These are phyloP conservation scores for Fusarium brachygibbosum DNA, from an alignment of 2,329 filamentous ascomycete species.

Conservation along the genomic window DNA sequence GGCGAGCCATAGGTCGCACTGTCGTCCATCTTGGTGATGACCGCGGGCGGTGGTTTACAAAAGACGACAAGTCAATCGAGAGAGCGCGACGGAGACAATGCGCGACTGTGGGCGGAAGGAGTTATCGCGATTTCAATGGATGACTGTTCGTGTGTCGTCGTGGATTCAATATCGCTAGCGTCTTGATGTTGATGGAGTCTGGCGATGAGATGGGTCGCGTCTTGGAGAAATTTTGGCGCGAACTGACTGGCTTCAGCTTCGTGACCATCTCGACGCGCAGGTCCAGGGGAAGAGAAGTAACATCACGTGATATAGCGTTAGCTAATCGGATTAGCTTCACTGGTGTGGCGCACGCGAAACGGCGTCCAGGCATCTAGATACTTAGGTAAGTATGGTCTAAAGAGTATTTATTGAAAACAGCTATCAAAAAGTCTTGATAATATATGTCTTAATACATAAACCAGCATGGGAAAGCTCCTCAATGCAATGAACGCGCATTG, in stretches of 20 bases:
- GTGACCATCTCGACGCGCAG: slow-evolving; percentile 36
- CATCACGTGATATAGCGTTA: slow-evolving; percentile 2
- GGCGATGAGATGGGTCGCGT: slow-evolving; percentile 50
- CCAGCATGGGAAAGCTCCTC: too few relatives aligned
- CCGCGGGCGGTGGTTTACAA: slow-evolving; percentile 28
- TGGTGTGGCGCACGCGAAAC: neutral
- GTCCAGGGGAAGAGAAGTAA: slow-evolving; percentile 1
- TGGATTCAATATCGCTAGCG: slow-evolving; percentile 40
- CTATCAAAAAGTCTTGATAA: neutral
- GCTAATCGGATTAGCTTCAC: slow-evolving; percentile 16
- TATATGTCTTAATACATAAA: neutral
- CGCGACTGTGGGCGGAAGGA: slow-evolving; percentile 15
- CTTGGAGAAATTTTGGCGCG: slow-evolving; percentile 58
- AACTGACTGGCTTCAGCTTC: slow-evolving; percentile 44
- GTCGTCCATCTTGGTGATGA: slow-evolving; percentile 67
- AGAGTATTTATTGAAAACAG: neutral
- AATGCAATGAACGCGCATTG: too few relatives aligned
- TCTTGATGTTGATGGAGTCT: slow-evolving; percentile 49
- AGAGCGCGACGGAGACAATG: slow-evolving; percentile 27
- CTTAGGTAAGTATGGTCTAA: too few relatives aligned
- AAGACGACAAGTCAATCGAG: slow-evolving; percentile 36
- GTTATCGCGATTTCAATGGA: slow-evolving; percentile 19
- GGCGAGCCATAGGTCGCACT: slow-evolving; percentile 70
- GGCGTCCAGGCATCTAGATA: neutral
- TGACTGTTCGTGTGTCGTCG: slow-evolving; percentile 24